Conservation (phyloP, 768 basidiomycete species). For the Mycena alexandri region DNA sequence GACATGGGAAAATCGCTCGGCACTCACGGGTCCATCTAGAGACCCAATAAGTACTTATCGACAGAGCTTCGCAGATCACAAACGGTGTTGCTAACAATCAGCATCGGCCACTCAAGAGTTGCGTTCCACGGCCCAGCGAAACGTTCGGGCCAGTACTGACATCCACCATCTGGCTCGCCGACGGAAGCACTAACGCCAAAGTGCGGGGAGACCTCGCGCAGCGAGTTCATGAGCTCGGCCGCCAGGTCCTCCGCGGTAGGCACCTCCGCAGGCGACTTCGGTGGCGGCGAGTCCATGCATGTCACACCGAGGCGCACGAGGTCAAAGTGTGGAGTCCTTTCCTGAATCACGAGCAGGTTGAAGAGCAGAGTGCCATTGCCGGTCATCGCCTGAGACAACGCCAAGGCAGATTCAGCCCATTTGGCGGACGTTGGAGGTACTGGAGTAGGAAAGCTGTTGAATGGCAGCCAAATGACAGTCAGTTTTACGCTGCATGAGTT, state of each 20-base stretch:
- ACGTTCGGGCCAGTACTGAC: slow-evolving; percentile 44
- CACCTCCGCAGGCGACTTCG: slow-evolving; percentile 6
- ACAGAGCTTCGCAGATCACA: background rate
- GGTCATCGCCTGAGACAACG: slow-evolving; percentile 31
- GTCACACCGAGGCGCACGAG: slow-evolving; percentile 36
- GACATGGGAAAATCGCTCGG: too few relatives aligned
- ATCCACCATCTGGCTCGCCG: slow-evolving; percentile 42
- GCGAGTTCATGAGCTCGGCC: slow-evolving; percentile 24
- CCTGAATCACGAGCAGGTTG: slow-evolving; percentile 14
- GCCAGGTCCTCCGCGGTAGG: slow-evolving; percentile 30
- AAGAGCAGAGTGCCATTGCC: slow-evolving; percentile 38
- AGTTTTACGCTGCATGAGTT: background rate
- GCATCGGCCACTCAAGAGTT: slow-evolving; percentile 41
- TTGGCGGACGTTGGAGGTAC: slow-evolving; percentile 32
- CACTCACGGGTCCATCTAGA: slow-evolving; percentile 32
- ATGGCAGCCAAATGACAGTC: background rate
- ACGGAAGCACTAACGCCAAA: slow-evolving; percentile 39
- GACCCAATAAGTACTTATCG: background rate
- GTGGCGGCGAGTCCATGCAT: slow-evolving; percentile 38
- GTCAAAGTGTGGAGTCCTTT: slow-evolving; percentile 11
- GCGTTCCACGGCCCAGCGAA: slow-evolving; percentile 47
- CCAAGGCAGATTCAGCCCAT: slow-evolving; percentile 33
- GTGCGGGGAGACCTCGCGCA: slow-evolving; percentile 38
- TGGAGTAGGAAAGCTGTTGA: slow-evolving; percentile 28
- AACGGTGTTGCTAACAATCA: slow-evolving; percentile 45